A percentile compares a stretch with the other conserved stretches of the same genome.
phyloP scores from a whole-genome alignment of 352 stramenopile species.

The Phytophthora nicotianae region DNA sequence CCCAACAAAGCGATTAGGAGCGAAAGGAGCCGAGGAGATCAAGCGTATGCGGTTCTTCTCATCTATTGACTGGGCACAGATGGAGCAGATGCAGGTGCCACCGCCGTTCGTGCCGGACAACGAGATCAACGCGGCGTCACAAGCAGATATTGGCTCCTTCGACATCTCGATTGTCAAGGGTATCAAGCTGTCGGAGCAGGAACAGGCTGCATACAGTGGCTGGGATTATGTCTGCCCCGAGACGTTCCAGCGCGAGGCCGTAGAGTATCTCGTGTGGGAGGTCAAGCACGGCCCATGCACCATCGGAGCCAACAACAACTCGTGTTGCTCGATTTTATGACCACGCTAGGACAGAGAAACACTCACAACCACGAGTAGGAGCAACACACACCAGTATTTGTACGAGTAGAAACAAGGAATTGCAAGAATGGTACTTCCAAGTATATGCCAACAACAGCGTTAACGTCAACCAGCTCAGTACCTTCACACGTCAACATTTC shows the following conservation, averaged over 20 bases:
- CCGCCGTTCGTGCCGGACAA: slow-evolving; percentile 83
- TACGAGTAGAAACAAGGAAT: slow-evolving; percentile 24
- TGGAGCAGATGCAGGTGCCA: slow-evolving; percentile 69
- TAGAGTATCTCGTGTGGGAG: slow-evolving; percentile 86
- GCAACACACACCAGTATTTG: slow-evolving; percentile 14
- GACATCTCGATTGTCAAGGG: slow-evolving; percentile 74
- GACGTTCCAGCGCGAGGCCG: slow-evolving; percentile 81
- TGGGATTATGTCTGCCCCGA: slow-evolving; percentile 82
- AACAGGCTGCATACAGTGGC: slow-evolving; percentile 67
- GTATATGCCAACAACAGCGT: not conserved
- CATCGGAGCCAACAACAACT: slow-evolving; percentile 60
- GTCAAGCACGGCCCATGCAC: slow-evolving; percentile 79
- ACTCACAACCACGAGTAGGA: slow-evolving; percentile 4
- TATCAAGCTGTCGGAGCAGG: slow-evolving; percentile 72
- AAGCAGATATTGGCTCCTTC: slow-evolving; percentile 83
- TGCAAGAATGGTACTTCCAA: slow-evolving; percentile 8
- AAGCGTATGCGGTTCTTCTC: slow-evolving; percentile 86
- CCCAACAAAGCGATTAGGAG: slow-evolving; percentile 69
- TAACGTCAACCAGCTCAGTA: slow-evolving; percentile 16
- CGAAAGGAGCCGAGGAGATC: slow-evolving; percentile 73
- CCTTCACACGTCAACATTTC: slow-evolving; percentile 25
- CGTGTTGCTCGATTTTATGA: slow-evolving; percentile 68
- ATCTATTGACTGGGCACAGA: slow-evolving; percentile 70
- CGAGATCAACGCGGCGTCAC: slow-evolving; percentile 85
- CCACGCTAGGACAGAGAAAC: not conserved